phyloP scores from a whole-genome alignment of 306 rosid genomes.

The Casuarina equisetifolia region DNA sequence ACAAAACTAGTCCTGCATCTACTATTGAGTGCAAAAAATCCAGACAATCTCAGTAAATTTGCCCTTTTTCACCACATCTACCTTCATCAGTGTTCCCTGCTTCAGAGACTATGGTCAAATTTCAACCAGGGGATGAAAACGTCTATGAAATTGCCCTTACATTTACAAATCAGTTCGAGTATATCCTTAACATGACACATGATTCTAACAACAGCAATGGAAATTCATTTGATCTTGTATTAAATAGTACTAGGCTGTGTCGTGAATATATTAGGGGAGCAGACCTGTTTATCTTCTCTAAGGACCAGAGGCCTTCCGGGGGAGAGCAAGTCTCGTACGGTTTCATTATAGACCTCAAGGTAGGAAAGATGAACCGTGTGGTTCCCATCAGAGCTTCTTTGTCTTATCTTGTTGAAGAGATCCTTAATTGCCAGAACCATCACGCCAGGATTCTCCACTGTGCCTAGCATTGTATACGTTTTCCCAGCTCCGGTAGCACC shows the following conservation, averaged over 20 bases:
- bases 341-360: slow-evolving; percentile 95
- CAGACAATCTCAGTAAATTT: too few relatives aligned
- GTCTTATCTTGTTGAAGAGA: slow-evolving; percentile 78
- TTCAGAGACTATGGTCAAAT: too few relatives aligned
- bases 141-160: too few relatives aligned
- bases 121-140: too few relatives aligned
- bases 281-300: slow-evolving; percentile 97
- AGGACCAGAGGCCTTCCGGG: slow-evolving; percentile 96
- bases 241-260: not conserved
- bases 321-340: slow-evolving; percentile 83
- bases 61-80: too few relatives aligned
- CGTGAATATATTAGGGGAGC: not conserved
- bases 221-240: not conserved
- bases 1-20: too few relatives aligned
- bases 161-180: too few relatives aligned
- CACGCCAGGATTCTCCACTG: slow-evolving; percentile 88
- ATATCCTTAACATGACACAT: not conserved
- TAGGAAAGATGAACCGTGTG: slow-evolving; percentile 87
- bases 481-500: slow-evolving; percentile 99
- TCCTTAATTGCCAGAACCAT: slow-evolving; percentile 99
- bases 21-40: too few relatives aligned
- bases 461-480: slow-evolving; percentile 95
- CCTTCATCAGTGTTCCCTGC: too few relatives aligned
- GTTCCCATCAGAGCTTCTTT: slow-evolving; percentile 85
- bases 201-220: not conserved